Conservation (phyloP, 202 grass and related monocot species). For the Brachypodium distachyon region DNA sequence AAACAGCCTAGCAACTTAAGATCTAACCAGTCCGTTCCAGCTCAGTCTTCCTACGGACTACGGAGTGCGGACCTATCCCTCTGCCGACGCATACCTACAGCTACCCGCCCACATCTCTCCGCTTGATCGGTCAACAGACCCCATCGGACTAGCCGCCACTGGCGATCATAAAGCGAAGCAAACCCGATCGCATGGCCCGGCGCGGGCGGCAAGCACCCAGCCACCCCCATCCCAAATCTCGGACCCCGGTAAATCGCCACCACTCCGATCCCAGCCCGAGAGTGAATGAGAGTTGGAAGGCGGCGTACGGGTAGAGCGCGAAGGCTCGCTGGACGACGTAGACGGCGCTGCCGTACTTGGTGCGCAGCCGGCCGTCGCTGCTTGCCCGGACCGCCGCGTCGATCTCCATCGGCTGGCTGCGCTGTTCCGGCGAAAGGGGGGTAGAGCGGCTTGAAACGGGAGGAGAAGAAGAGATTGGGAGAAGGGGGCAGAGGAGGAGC, state of each 20-base stretch:
- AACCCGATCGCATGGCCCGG: constrained; percentile 17
- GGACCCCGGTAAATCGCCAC: background rate
- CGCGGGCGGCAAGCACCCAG: background rate
- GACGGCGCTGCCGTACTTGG: constrained; percentile 81
- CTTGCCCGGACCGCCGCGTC: constrained; percentile 59
- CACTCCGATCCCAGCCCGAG: background rate
- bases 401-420: constrained; percentile 64
- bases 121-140: background rate
- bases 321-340: constrained; percentile 97
- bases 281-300: background rate
- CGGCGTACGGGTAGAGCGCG: constrained; percentile 75
- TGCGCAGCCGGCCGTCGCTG: constrained; percentile 67
- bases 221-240: background rate
- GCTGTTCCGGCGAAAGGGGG: background rate
- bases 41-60: background rate
- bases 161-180: background rate
- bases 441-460: background rate
- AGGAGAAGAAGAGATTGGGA: background rate
- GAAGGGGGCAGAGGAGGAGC: background rate
- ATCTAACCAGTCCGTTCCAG: constrained; percentile 10
- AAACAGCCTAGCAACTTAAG: background rate
- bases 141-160: background rate
- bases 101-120: background rate
- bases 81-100: background rate
- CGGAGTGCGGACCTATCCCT: background rate